Evolutionary conservation across 1,284 basidiomycete genomes (phyloP).

Genomic region (Malassezia equina): DNA sequence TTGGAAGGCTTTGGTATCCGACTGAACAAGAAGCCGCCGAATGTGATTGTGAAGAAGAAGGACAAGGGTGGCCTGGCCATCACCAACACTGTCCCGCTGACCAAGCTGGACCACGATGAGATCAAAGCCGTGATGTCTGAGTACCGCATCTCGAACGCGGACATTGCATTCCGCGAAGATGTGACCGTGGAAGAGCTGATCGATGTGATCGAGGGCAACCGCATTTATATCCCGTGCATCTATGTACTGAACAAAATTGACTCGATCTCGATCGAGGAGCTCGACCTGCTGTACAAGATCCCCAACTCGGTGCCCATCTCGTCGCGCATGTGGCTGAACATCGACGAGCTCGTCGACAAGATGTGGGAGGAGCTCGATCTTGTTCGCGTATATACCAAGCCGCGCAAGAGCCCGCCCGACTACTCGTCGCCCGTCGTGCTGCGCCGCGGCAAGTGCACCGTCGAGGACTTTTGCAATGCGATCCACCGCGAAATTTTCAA

Average conservation of each 20-base stretch:
- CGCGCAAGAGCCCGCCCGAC: constrained; percentile 79
- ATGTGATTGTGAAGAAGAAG: constrained; percentile 69
- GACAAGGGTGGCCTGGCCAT: constrained; percentile 67
- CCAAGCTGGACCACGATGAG: constrained; percentile 86
- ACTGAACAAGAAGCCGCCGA: constrained; percentile 87
- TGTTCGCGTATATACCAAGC: constrained; percentile 73
- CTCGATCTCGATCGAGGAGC: constrained; percentile 81
- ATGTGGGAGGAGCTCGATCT: constrained; percentile 47
- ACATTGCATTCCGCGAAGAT: constrained; percentile 81
- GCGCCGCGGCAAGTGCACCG: constrained; percentile 53
- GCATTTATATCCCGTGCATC: constrained; percentile 60
- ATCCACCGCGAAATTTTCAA: constrained; percentile 87
- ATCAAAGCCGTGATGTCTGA: constrained; percentile 92
- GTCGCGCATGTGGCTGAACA: constrained; percentile 85
- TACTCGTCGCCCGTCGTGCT: constrained; percentile 64
- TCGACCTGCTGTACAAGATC: constrained; percentile 81
- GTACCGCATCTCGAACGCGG: constrained; percentile 77
- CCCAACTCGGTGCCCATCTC: constrained; percentile 91
- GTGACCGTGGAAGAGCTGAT: constrained; percentile 97
- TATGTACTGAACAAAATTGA: constrained; percentile 64
- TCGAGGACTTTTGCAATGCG: constrained; percentile 73
- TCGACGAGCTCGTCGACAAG: constrained; percentile 79
- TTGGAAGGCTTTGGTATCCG: constrained; percentile 94
- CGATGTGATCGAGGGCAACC: constrained; percentile 53
- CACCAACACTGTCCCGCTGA: constrained; percentile 65